Percentiles rank a stretch among this genome's conserved stretches.
These are phyloP conservation scores for Delonix regia DNA, from an alignment of 306 rosid genomes.

Conservation along the genomic window DNA sequence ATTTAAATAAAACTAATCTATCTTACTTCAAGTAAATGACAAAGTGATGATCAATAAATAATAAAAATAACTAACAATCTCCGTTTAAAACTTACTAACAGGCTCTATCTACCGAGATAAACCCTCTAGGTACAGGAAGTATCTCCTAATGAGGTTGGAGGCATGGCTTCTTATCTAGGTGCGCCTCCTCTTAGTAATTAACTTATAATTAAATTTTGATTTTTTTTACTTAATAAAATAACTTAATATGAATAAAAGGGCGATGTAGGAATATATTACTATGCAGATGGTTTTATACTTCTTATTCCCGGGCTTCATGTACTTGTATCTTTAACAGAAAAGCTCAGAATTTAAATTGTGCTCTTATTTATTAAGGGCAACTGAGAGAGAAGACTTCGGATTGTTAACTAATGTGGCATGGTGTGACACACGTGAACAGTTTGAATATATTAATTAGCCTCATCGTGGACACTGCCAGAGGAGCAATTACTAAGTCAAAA, in stretches of 20 bases:
- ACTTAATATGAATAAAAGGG: neutral
- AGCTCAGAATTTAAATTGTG: neutral
- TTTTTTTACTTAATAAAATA: neutral
- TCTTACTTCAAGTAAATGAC: too few relatives aligned
- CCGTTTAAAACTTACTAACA: too few relatives aligned
- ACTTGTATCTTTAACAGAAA: neutral
- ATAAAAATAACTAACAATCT: too few relatives aligned
- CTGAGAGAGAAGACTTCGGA: neutral
- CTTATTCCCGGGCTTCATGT: slow-evolving; percentile 8
- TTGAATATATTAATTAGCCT: neutral
- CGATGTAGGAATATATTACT: neutral
- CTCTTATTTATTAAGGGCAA: neutral
- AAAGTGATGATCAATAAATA: too few relatives aligned
- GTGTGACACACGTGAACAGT: neutral
- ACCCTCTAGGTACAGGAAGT: too few relatives aligned
- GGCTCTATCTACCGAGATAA: too few relatives aligned
- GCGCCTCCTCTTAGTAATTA: too few relatives aligned
- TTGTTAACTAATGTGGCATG: neutral
- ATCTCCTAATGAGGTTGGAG: too few relatives aligned
- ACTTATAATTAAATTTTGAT: too few relatives aligned
- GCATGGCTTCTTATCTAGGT: too few relatives aligned
- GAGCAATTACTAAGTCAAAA: neutral
- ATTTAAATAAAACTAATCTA: too few relatives aligned
- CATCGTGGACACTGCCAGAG: neutral
- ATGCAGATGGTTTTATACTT: neutral